Evolutionary conservation across 192 early-diverging fungal genomes (phyloP), one percentile per base, ranked within the genome.

Genomic region (Backusella parvicylindrica): DNA sequence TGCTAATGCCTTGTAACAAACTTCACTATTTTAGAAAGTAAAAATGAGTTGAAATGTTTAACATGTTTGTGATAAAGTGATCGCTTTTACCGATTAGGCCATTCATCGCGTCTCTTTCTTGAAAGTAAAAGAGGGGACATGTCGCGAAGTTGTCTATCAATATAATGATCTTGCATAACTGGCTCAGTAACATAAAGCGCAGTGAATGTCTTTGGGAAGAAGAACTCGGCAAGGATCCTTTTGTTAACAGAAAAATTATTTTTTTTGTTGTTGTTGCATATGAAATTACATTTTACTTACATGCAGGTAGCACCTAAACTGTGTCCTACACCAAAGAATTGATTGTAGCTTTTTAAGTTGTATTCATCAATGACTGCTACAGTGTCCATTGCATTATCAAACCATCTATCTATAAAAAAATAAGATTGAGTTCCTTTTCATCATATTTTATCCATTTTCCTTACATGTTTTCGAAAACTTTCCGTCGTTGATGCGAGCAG

Each of bases 251-350:
- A 68, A 47, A 53, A 50, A 21, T 47, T 47, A n/a, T 40, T 33
- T 16, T 30, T 15, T 15, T 21, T 30, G n/a, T n/a, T n/a, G n/a
- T n/a, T n/a, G n/a, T n/a, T 15, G 41, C 3, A 35, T 18, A 6
- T 21, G 5, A 2, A 36, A 2, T 28, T 33, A 3, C 21, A 23
- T 28, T 53, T 2, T 1, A 32, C 74, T 53, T 69, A 81, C 82
- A 71, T 79, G 21, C 60, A 35, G 50, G 75, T 79, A 2, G 72
- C 82, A 13, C 81, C 84, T 72, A 87, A 84, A 73, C 84, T 89
- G 79, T 91, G 90, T 1, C 90, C 90, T 64, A 91, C 47, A 35
- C 87, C 89, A 43, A 88, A 70, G 36, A 90, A 30, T n/a, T 73
- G 53, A 18, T 64, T 28, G 26, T 75, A 71, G 18, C 30, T 36